These are phyloP conservation scores for Botrytis tulipae DNA, from an alignment of 2,329 filamentous ascomycete genomes.

Conservation along the genomic window DNA sequence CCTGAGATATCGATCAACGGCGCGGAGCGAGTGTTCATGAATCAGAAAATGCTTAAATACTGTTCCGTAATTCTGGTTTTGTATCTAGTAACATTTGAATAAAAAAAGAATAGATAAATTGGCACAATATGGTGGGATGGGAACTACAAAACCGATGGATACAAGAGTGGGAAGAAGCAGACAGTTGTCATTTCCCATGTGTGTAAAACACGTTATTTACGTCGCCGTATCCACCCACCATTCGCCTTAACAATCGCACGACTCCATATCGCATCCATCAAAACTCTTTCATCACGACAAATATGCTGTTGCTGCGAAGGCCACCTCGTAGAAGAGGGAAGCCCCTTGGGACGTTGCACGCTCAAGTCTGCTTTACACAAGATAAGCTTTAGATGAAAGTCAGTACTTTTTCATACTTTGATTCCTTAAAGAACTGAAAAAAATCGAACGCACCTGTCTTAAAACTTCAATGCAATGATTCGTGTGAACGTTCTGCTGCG, in stretches of 20 bases:
- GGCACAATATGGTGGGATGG: not conserved
- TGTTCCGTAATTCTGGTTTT: not conserved
- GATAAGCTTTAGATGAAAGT: not conserved
- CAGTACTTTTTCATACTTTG: not conserved
- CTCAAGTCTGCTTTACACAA: not conserved
- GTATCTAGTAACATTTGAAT: not conserved
- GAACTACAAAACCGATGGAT: not conserved
- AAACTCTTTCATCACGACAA: not conserved
- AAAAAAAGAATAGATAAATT: not conserved
- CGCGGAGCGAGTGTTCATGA: not conserved
- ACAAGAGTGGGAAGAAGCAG: not conserved
- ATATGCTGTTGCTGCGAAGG: not conserved
- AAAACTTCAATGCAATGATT: not conserved
- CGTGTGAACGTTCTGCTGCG: not conserved
- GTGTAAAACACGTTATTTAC: not conserved
- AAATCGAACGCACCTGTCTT: not conserved
- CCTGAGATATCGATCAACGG: not conserved
- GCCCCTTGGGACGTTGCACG: not conserved
- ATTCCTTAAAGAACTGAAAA: not conserved
- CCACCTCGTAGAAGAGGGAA: not conserved
- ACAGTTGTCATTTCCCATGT: not conserved
- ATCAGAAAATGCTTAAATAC: not conserved
- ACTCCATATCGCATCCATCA: not conserved
- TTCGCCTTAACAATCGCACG: not conserved
- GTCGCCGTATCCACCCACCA: not conserved